These are phyloP conservation scores for Camelina neglecta DNA, from an alignment of 345 rosid species.

Conservation along the genomic window DNA sequence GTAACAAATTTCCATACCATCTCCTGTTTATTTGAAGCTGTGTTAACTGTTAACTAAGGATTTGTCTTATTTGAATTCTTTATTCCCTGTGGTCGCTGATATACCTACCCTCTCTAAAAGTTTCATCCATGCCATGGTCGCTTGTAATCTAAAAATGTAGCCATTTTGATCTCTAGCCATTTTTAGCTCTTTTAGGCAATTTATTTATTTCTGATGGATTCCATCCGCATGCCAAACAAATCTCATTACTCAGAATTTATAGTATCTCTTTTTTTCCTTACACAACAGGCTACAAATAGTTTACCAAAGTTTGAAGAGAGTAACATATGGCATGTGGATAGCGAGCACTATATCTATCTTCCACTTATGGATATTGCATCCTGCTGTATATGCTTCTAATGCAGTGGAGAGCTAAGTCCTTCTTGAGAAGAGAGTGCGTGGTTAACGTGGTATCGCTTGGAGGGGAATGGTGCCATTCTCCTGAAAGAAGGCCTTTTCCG, in stretches of 20 bases:
- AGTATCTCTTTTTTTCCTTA: not conserved
- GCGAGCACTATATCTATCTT: constrained; percentile 4
- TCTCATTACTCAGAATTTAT: constrained; percentile 20
- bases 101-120: constrained; percentile 23
- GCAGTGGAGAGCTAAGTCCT: constrained; percentile 76
- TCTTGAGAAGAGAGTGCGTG: constrained; percentile 83
- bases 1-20: constrained; percentile 14
- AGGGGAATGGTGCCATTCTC: constrained; percentile 51
- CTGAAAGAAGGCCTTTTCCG: constrained; percentile 80
- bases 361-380: constrained; percentile 3
- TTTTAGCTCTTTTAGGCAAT: not conserved
- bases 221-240: not conserved
- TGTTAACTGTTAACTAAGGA: not conserved
- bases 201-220: not conserved
- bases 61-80: constrained; percentile 1
- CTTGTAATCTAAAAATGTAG: constrained; percentile 3
- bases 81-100: not conserved
- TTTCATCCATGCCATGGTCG: not conserved
- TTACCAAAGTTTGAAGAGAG: constrained; percentile 27
- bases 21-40: constrained; percentile 3
- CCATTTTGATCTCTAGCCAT: not conserved
- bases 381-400: constrained; percentile 41
- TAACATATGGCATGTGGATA: constrained; percentile 20
- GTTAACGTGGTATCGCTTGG: constrained; percentile 58
- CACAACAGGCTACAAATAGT: constrained; percentile 21